Evolutionary conservation across 192 early-diverging fungal genomes (phyloP).

Genomic region (Coemansia sp.): DNA sequence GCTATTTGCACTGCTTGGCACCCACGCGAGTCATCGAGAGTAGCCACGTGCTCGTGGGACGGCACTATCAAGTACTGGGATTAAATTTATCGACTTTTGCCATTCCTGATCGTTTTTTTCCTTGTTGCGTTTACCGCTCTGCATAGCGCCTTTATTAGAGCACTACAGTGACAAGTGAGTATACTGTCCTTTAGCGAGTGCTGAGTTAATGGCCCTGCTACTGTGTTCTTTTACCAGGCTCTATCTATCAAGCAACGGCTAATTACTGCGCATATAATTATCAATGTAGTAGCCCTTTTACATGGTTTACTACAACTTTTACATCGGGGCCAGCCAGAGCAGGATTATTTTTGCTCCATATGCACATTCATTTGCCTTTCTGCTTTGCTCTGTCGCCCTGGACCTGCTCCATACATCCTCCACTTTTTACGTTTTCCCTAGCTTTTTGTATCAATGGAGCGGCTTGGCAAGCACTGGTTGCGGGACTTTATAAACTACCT

Average conservation of each 20-base stretch:
- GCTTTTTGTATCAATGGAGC: neutral
- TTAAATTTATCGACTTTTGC: slow-evolving; percentile 10
- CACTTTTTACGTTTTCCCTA: neutral
- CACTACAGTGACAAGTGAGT: too few species aligned
- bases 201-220: neutral
- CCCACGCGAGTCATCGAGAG: slow-evolving; percentile 87
- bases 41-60: slow-evolving; percentile 95
- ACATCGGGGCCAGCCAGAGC: neutral
- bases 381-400: neutral
- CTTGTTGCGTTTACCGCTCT: neutral
- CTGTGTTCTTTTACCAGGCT: neutral
- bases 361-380: neutral
- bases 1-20: slow-evolving; percentile 94
- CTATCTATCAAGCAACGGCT: neutral
- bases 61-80: slow-evolving; percentile 91
- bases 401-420: neutral
- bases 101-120: neutral
- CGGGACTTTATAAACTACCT: slow-evolving; percentile 14
- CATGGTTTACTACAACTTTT: neutral
- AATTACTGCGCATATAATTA: neutral
- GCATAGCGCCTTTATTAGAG: neutral
- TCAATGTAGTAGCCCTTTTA: neutral
- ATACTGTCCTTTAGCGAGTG: too few species aligned
- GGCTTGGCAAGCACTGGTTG: slow-evolving; percentile 18
- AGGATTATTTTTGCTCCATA: neutral